Conservation (phyloP, 192 early-diverging fungal species). For the Dissophora globulifera region DNA sequence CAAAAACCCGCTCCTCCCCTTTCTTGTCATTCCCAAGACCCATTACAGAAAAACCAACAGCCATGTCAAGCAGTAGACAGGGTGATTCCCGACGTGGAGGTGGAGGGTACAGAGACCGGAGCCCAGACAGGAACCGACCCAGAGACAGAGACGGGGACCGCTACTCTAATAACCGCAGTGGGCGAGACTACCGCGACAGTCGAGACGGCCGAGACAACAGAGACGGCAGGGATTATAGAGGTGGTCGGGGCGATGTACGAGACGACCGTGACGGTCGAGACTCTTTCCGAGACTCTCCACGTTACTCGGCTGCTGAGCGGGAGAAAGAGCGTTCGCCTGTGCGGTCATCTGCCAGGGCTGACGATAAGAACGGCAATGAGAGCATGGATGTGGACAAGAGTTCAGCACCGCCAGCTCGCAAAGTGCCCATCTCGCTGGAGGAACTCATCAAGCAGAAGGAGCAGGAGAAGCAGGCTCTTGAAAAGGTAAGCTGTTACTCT, state of each 20-base stretch:
- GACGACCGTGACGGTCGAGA: conserved; percentile 25
- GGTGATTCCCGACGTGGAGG: conserved; percentile 28
- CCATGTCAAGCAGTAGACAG: conserved; percentile 20
- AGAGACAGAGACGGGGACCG: conserved; percentile 51
- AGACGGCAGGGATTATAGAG: conserved; percentile 41
- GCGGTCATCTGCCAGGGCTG: not conserved
- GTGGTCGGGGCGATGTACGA: too few species aligned
- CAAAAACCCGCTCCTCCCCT: not conserved
- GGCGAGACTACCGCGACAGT: conserved; percentile 43
- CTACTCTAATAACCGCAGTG: conserved; percentile 21
- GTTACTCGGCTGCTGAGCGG: conserved; percentile 16
- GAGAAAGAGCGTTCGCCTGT: conserved; percentile 18
- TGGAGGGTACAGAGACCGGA: conserved; percentile 55
- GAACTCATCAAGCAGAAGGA: conserved; percentile 76
- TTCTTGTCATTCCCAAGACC: not conserved
- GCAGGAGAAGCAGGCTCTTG: conserved; percentile 69
- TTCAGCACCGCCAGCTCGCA: conserved; percentile 20
- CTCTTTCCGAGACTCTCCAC: conserved; percentile 29
- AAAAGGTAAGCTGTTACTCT: conserved; percentile 67
- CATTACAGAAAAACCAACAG: too few species aligned
- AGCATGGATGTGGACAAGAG: conserved; percentile 30
- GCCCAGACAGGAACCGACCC: conserved; percentile 19
- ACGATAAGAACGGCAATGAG: not conserved
- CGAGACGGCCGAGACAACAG: conserved; percentile 40
- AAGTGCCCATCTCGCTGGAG: conserved; percentile 80